These are phyloP conservation scores for Biscogniauxia sp. DNA, from an alignment of 2,329 filamentous ascomycete genomes.

Conservation along the genomic window DNA sequence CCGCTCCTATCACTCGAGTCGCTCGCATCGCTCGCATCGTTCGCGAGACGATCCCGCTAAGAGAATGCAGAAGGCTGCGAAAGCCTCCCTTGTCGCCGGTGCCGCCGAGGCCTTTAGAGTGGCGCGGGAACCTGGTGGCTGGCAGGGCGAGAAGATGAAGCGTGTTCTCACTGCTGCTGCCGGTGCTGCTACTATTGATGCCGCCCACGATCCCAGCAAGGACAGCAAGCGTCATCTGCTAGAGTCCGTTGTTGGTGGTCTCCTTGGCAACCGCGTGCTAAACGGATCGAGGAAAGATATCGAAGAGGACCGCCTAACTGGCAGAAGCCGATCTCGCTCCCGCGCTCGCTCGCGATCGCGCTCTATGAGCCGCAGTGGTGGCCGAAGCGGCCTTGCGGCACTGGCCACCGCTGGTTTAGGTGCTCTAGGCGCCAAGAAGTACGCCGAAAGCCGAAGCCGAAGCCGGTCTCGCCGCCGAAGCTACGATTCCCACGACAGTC, in stretches of 20 bases:
- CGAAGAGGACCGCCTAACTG: slow-evolving; percentile 57
- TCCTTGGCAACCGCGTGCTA: slow-evolving; percentile 80
- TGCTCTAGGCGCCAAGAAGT: slow-evolving; percentile 61
- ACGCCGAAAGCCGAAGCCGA: slow-evolving; percentile 45
- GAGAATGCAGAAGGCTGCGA: slow-evolving; percentile 81
- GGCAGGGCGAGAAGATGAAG: slow-evolving; percentile 89
- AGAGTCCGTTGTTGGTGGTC: slow-evolving; percentile 84
- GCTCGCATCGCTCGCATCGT: slow-evolving; percentile 39
- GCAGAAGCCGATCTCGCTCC: slow-evolving; percentile 69
- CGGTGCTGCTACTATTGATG: slow-evolving; percentile 83
- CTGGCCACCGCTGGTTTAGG: slow-evolving; percentile 62
- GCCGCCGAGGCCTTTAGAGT: slow-evolving; percentile 90
- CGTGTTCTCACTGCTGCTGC: slow-evolving; percentile 84
- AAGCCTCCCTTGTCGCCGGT: slow-evolving; percentile 85
- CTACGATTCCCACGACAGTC: slow-evolving; percentile 46
- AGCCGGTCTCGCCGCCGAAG: slow-evolving; percentile 56
- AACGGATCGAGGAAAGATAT: slow-evolving; percentile 73
- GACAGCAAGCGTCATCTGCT: slow-evolving; percentile 81
- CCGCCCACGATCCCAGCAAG: slow-evolving; percentile 66
- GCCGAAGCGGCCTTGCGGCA: slow-evolving; percentile 55
- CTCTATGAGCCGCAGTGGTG: slow-evolving; percentile 48
- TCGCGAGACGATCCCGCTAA: slow-evolving; percentile 42
- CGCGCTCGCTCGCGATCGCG: slow-evolving; percentile 62
- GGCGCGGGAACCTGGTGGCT: slow-evolving; percentile 82
- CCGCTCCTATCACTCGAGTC: slow-evolving; percentile 48